Evolutionary conservation across 768 basidiomycete species (phyloP).

Genomic region (Auricularia auricula-judae): DNA sequence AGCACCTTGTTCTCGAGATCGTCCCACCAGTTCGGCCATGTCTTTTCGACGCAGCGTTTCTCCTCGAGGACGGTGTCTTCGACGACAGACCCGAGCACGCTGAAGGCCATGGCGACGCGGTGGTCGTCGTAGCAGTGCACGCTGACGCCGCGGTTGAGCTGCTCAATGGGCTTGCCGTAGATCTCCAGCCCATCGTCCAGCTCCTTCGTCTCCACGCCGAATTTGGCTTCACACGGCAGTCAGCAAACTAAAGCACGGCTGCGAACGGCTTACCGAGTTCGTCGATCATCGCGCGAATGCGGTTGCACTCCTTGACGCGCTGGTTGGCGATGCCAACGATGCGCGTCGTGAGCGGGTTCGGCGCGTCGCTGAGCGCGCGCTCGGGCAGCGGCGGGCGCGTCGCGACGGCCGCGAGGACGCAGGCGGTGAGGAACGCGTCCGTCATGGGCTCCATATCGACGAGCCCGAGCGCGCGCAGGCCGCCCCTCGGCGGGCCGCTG

Average conservation of each 20-base stretch:
- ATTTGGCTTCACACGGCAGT: slow-evolving; percentile 55
- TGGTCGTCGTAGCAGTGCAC: slow-evolving; percentile 98
- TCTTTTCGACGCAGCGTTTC: slow-evolving; percentile 97
- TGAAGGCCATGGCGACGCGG: slow-evolving; percentile 97
- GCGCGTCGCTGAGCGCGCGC: slow-evolving; percentile 28
- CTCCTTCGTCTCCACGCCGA: slow-evolving; percentile 86
- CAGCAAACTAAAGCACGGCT: slow-evolving; percentile 1
- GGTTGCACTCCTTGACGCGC: slow-evolving; percentile 95
- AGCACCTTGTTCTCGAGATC: slow-evolving; percentile 87
- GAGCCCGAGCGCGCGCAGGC: slow-evolving; percentile 67
- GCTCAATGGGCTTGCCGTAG: slow-evolving; percentile 57
- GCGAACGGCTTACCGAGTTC: slow-evolving; percentile 53
- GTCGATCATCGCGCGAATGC: slow-evolving; percentile 94
- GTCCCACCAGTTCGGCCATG: slow-evolving; percentile 99
- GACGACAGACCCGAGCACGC: slow-evolving; percentile 69
- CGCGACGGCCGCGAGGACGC: slow-evolving; percentile 81
- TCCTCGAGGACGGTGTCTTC: slow-evolving; percentile 79
- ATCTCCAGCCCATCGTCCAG: slow-evolving; percentile 89
- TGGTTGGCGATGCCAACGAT: slow-evolving; percentile 97
- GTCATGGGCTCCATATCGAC: slow-evolving; percentile 99
- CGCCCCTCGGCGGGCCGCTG: slow-evolving; percentile 71
- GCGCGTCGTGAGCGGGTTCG: slow-evolving; percentile 42
- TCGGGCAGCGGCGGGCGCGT: slow-evolving; percentile 26
- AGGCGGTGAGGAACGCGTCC: slow-evolving; percentile 95
- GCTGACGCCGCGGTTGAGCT: slow-evolving; percentile 59